Percentiles rank a stretch among this genome's conserved stretches.
These are phyloP conservation scores for Podaxis rugospora DNA, from an alignment of 768 basidiomycete genomes.

Conservation along the genomic window DNA sequence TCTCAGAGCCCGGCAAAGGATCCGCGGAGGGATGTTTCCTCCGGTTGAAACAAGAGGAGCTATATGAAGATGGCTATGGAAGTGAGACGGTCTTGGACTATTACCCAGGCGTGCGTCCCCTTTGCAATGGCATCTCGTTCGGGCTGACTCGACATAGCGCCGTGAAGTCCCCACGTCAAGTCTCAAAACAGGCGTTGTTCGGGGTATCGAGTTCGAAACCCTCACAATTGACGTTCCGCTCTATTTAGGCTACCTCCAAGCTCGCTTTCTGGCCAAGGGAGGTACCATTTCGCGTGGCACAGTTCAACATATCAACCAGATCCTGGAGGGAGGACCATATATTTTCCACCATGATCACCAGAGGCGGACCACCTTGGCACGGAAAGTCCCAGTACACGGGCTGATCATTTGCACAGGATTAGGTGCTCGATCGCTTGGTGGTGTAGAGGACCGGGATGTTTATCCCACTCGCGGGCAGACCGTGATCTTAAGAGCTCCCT, in stretches of 20 bases:
- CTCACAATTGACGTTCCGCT: slow-evolving; percentile 58
- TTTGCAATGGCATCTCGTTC: background rate
- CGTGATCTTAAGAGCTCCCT: slow-evolving; percentile 67
- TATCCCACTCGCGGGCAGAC: slow-evolving; percentile 84
- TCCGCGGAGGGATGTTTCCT: slow-evolving; percentile 60
- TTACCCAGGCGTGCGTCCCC: slow-evolving; percentile 45
- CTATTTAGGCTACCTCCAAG: slow-evolving; percentile 62
- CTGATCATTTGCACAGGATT: slow-evolving; percentile 57
- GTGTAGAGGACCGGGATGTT: slow-evolving; percentile 72
- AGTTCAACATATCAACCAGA: slow-evolving; percentile 58
- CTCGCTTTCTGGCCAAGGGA: slow-evolving; percentile 52
- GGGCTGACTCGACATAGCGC: slow-evolving; percentile 15
- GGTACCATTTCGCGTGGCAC: slow-evolving; percentile 44
- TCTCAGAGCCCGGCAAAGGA: slow-evolving; percentile 53
- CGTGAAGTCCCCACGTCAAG: slow-evolving; percentile 32
- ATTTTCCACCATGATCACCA: slow-evolving; percentile 15
- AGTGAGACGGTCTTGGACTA: slow-evolving; percentile 36
- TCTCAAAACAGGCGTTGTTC: slow-evolving; percentile 32
- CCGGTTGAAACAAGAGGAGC: slow-evolving; percentile 57
- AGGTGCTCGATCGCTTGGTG: slow-evolving; percentile 70
- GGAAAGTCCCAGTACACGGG: slow-evolving; percentile 7
- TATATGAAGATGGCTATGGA: slow-evolving; percentile 36
- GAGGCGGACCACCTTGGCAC: background rate
- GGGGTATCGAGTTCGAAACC: slow-evolving; percentile 53
- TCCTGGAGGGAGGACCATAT: slow-evolving; percentile 38